A percentile compares a stretch with the other conserved stretches of the same genome.
phyloP scores from a whole-genome alignment of 192 early-diverging fungal genomes.

The Coemansia sp. region DNA sequence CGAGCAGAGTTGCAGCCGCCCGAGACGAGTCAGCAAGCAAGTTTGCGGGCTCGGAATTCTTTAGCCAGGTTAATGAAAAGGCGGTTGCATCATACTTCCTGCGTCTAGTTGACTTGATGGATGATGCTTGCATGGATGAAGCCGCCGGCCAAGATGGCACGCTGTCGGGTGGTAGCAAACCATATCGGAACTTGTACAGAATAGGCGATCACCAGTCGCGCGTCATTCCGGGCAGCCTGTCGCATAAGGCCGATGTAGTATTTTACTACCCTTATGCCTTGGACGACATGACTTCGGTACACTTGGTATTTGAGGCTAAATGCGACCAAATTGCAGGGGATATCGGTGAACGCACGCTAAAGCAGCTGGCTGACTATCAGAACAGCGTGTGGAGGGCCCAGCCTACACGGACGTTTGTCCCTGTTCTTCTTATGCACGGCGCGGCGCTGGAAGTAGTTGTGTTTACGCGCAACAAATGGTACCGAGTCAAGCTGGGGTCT shows the following conservation, averaged over 20 bases:
- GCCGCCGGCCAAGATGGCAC: background rate
- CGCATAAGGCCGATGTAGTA: background rate
- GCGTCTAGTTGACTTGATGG: background rate
- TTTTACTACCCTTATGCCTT: background rate
- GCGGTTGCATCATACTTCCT: background rate
- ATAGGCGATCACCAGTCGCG: background rate
- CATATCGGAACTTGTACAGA: background rate
- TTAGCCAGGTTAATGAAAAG: background rate
- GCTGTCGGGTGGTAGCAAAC: background rate
- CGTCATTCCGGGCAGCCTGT: background rate
- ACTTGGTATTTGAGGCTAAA: background rate
- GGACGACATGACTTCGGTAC: background rate
- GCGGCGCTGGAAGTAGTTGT: background rate
- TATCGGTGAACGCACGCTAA: background rate
- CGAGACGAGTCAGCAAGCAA: background rate
- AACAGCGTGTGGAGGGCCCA: constrained; percentile 1
- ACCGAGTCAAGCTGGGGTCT: background rate
- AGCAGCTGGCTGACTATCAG: background rate
- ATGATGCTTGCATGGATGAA: too few relatives aligned
- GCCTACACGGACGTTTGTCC: constrained; percentile 6
- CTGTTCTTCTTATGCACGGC: background rate
- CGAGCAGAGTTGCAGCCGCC: background rate
- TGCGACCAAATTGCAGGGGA: background rate
- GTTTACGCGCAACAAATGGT: background rate
- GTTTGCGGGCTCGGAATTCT: background rate